A percentile compares a stretch with the other conserved stretches of the same genome.
Evolutionary conservation across 805 yeast genomes (phyloP).

Genomic region (Aciculoconidium aculeatum): DNA sequence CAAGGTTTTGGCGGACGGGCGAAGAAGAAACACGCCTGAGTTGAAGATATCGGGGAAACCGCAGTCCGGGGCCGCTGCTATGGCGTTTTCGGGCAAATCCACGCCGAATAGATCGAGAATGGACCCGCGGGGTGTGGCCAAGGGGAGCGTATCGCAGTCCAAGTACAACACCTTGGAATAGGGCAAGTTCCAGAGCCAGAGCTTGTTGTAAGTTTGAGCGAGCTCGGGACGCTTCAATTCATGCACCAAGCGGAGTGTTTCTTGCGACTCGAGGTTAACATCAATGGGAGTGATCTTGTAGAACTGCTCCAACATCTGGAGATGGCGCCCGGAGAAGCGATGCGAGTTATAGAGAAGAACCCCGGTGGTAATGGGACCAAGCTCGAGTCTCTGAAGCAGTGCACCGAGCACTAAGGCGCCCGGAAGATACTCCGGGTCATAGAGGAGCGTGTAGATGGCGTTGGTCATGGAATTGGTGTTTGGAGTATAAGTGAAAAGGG

Average conservation of each 20-base stretch:
- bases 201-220: slow-evolving; percentile 48
- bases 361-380: slow-evolving; percentile 13
- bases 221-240: slow-evolving; percentile 49
- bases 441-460: slow-evolving; percentile 46
- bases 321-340: slow-evolving; percentile 21
- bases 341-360: slow-evolving; percentile 25
- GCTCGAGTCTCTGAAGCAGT: slow-evolving; percentile 13
- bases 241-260: slow-evolving; percentile 18
- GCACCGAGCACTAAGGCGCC: slow-evolving; percentile 51
- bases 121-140: slow-evolving; percentile 14
- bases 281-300: slow-evolving; percentile 30
- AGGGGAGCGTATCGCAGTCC: slow-evolving; percentile 60
- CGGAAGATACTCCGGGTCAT: slow-evolving; percentile 47
- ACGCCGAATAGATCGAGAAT: slow-evolving; percentile 27
- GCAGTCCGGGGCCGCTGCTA: slow-evolving; percentile 67
- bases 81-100: slow-evolving; percentile 16
- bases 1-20: slow-evolving; percentile 39
- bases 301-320: slow-evolving; percentile 17
- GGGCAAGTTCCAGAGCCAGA: slow-evolving; percentile 49
- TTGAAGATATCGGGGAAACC: slow-evolving; percentile 93
- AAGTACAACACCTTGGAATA: slow-evolving; percentile 49
- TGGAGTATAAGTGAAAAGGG: slow-evolving; percentile 3
- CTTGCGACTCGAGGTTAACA: slow-evolving; percentile 18
- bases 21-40: slow-evolving; percentile 63
- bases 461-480: slow-evolving; percentile 15